Conservation (phyloP, 2,329 filamentous ascomycete genomes). For the Biscogniauxia sp. region DNA sequence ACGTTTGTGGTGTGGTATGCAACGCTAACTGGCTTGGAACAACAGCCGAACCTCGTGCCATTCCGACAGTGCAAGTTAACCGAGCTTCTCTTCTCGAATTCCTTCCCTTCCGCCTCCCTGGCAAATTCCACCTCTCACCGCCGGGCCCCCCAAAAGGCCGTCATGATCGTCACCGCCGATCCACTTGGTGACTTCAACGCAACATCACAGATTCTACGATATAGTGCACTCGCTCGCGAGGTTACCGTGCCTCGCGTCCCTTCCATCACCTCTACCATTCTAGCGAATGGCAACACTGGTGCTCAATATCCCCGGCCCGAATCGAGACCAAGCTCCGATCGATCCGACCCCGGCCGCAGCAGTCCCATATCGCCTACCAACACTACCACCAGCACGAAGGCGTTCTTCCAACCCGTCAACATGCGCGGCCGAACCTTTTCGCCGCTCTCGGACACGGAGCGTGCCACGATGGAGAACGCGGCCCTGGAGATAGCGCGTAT, state of each 20-base stretch:
- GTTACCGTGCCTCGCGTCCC: conserved; percentile 88
- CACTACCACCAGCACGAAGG: conserved; percentile 21
- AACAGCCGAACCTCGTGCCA: conserved; percentile 68
- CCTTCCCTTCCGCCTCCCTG: conserved; percentile 64
- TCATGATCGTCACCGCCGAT: conserved; percentile 97
- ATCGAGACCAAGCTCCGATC: conserved; percentile 15
- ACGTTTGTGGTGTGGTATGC: background rate
- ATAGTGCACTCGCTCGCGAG: conserved; percentile 88
- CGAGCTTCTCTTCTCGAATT: conserved; percentile 84
- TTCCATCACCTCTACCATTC: conserved; percentile 72
- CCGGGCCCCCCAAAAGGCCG: conserved; percentile 76
- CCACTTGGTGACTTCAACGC: conserved; percentile 93
- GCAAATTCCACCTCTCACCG: conserved; percentile 43
- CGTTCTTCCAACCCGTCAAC: conserved; percentile 40
- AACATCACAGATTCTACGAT: conserved; percentile 91
- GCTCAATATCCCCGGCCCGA: conserved; percentile 19
- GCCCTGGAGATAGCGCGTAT: conserved; percentile 80
- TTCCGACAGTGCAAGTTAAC: conserved; percentile 85
- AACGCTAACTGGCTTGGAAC: conserved; percentile 5
- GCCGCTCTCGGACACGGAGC: conserved; percentile 47
- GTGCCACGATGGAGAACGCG: conserved; percentile 77
- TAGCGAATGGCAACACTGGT: conserved; percentile 34
- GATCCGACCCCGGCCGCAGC: conserved; percentile 7
- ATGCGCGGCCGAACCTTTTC: conserved; percentile 32
- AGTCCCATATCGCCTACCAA: conserved; percentile 17